These are phyloP conservation scores for Cadophora gregata DNA, from an alignment of 2,329 filamentous ascomycete genomes.

Conservation along the genomic window DNA sequence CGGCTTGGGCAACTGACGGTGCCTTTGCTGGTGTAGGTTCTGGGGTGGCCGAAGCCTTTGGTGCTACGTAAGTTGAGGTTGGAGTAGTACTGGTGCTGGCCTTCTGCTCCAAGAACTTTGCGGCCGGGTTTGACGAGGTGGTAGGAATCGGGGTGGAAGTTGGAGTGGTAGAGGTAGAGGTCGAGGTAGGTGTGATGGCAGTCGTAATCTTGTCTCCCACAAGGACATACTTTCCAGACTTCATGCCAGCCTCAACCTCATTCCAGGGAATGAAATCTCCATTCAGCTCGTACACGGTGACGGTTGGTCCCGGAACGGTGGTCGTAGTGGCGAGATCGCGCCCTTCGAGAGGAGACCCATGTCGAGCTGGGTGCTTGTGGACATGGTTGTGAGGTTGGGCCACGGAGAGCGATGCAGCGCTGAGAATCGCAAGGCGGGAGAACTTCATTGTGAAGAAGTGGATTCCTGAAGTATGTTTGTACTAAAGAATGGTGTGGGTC, in stretches of 20 bases:
- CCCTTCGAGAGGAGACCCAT: constrained; percentile 56
- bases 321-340: constrained; percentile 47
- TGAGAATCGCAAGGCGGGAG: constrained; percentile 38
- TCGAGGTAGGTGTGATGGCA: constrained; percentile 50
- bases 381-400: constrained; percentile 66
- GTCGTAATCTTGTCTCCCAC: constrained; percentile 58
- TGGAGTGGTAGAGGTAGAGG: constrained; percentile 38
- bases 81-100: constrained; percentile 40
- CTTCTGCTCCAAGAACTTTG: constrained; percentile 29
- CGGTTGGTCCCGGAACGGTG: constrained; percentile 62
- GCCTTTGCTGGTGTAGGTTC: constrained; percentile 15
- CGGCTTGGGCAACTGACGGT: constrained; percentile 38
- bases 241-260: constrained; percentile 74
- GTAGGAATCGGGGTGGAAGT: constrained; percentile 35
- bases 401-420: constrained; percentile 54
- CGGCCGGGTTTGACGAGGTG: constrained; percentile 40
- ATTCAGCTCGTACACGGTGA: constrained; percentile 74
- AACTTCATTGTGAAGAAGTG: constrained; percentile 46
- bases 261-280: constrained; percentile 63
- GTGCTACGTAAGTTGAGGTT: constrained; percentile 45
- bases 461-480: constrained; percentile 39
- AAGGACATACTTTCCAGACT: constrained; percentile 72
- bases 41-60: constrained; percentile 45
- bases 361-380: constrained; percentile 65
- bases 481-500: constrained; percentile 33